Evolutionary conservation across 257 asterid species (phyloP).

Genomic region (Prunella vulgaris): DNA sequence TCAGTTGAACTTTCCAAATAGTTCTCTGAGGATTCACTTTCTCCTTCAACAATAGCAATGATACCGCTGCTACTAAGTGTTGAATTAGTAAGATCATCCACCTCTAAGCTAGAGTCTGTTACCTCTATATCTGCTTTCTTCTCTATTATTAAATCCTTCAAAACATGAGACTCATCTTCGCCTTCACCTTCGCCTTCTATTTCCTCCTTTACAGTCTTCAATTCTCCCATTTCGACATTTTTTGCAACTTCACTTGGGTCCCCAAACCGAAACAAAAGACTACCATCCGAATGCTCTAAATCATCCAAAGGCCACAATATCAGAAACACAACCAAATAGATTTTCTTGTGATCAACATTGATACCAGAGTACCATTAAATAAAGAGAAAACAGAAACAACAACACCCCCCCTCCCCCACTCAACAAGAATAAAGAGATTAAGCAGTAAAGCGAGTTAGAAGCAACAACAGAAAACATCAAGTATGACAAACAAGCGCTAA

Average conservation of each 20-base stretch:
- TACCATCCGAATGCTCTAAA: slow-evolving; percentile 80
- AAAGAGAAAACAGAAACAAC: background rate
- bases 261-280: slow-evolving; percentile 74
- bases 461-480: background rate
- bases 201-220: slow-evolving; percentile 27
- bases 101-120: no score
- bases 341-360: background rate
- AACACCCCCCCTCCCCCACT: no score
- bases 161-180: slow-evolving; percentile 22
- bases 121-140: slow-evolving; percentile 25
- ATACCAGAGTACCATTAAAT: background rate
- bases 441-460: background rate
- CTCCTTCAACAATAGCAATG: slow-evolving; percentile 22
- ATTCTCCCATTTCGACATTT: slow-evolving; percentile 34
- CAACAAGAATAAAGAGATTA: background rate
- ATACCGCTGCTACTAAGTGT: slow-evolving; percentile 1
- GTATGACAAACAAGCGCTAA: background rate
- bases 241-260: slow-evolving; percentile 46
- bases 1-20: slow-evolving; percentile 22
- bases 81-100: slow-evolving; percentile 23
- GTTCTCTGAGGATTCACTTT: slow-evolving; percentile 22
- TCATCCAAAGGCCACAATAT: slow-evolving; percentile 21
- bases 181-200: slow-evolving; percentile 23
- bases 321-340: slow-evolving; percentile 20
- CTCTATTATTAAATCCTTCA: slow-evolving; percentile 26